These are phyloP conservation scores for Exophiala dermatitidis DNA, from an alignment of 2,329 filamentous ascomycete genomes.

Conservation along the genomic window DNA sequence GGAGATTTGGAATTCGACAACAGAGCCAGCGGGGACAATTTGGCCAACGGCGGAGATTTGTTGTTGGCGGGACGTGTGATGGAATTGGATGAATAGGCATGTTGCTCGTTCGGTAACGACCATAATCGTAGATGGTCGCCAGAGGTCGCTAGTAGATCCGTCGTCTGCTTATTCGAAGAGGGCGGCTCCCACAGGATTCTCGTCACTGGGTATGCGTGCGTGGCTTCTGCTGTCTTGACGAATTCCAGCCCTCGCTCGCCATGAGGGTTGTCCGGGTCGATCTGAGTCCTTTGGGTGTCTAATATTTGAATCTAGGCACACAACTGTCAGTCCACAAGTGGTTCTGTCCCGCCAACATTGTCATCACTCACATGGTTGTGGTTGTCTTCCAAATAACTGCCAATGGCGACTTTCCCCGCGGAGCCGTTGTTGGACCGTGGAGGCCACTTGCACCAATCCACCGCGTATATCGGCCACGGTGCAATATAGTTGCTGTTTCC, in stretches of 20 bases:
- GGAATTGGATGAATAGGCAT: constrained; percentile 53
- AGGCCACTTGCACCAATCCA: constrained; percentile 99
- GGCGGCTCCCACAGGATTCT: constrained; percentile 93
- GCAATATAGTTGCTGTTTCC: constrained; percentile 87
- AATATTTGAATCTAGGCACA: constrained; percentile 81
- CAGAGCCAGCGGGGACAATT: constrained; percentile 84
- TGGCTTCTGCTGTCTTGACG: constrained; percentile 88
- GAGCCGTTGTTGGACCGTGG: constrained; percentile 59
- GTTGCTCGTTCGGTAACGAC: constrained; percentile 63
- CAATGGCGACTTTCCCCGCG: constrained; percentile 86
- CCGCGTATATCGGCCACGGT: constrained; percentile 91
- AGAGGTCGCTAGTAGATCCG: constrained; percentile 87
- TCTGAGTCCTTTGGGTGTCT: constrained; percentile 71
- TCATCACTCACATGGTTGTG: constrained; percentile 75
- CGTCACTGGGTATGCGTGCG: constrained; percentile 95
- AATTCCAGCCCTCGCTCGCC: constrained; percentile 79
- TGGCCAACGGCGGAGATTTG: constrained; percentile 57
- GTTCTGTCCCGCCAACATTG: not conserved
- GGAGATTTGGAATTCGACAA: constrained; percentile 97
- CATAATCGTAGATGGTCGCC: constrained; percentile 90
- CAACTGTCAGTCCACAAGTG: constrained; percentile 6
- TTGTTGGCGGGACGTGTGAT: constrained; percentile 58
- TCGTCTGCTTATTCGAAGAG: constrained; percentile 88
- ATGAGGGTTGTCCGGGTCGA: constrained; percentile 60
- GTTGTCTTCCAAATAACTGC: constrained; percentile 93